Conservation (phyloP, 1,139 yeast genomes). For the Zygosaccharomyces sapae region DNA sequence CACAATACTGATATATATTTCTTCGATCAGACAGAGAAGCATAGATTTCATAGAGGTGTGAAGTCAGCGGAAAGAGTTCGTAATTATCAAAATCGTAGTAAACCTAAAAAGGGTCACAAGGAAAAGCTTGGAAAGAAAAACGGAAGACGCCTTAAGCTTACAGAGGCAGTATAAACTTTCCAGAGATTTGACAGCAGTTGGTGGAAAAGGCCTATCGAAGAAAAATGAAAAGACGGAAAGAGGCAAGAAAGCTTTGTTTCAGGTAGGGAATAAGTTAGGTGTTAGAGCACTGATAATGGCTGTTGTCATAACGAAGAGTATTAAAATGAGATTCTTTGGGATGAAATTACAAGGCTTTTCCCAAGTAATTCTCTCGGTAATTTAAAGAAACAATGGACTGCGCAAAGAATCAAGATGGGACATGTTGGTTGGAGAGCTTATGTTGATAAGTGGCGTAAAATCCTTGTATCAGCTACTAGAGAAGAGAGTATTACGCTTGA, state of each 20-base stretch:
- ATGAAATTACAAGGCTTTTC: slow-evolving; percentile 28
- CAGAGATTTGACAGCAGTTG: neutral
- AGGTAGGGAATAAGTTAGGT: slow-evolving; percentile 28
- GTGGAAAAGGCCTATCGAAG: neutral
- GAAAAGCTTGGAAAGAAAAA: slow-evolving; percentile 7
- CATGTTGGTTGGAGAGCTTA: slow-evolving; percentile 35
- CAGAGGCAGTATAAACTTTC: slow-evolving; percentile 1
- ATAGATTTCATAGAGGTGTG: slow-evolving; percentile 30
- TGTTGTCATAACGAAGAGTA: slow-evolving; percentile 35
- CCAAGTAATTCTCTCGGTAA: slow-evolving; percentile 34
- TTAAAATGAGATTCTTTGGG: slow-evolving; percentile 36
- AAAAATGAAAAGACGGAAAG: no score
- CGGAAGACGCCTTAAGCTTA: slow-evolving; percentile 2
- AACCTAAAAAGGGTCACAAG: slow-evolving; percentile 4
- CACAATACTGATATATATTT: slow-evolving; percentile 34
- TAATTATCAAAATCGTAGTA: slow-evolving; percentile 25
- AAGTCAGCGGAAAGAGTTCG: slow-evolving; percentile 34
- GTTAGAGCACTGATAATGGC: slow-evolving; percentile 28
- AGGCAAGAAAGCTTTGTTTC: no score
- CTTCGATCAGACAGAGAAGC: slow-evolving; percentile 33
- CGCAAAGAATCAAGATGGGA: slow-evolving; percentile 34
- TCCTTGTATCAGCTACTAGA: slow-evolving; percentile 30
- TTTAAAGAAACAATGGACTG: slow-evolving; percentile 35
- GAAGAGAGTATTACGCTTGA: slow-evolving; percentile 28
- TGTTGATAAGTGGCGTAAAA: slow-evolving; percentile 33